Base-by-base conservation (phyloP, 78 protist species). In the Polysphondylium violaceum region DNA sequence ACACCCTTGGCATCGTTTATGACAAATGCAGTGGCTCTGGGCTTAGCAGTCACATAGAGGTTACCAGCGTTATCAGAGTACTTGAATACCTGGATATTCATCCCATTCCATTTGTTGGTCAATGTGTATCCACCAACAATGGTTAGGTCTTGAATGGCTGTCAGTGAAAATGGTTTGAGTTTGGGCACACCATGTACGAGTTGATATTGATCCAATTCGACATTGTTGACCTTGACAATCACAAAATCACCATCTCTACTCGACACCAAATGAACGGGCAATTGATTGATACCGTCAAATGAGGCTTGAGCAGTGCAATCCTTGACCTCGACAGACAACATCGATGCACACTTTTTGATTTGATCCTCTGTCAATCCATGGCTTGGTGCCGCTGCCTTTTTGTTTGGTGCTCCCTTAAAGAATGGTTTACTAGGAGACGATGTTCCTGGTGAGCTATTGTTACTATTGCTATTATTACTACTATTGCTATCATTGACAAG, bases 41-140 rank as follows among this genome's bases (percentile, higher is more conserved):
- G 88, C 36, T 69, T 63, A 4, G 68, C 59, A 56, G 56, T n/a
- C 25, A 78, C 53, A 35, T n/a, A 78, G 2, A 40, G 2, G 1
- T 78, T 63, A n/a, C 68, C 63, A 51, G 43, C 23, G 0, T 21
- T 21, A 65, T 68, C 88, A 36, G 7, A 33, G 43, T 78, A 78
- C 27, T 78, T 78, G 27, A 78, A 78, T 31, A 78, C 33, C 27
- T 78, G 88, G 38, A 78, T 78, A 65, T 78, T 78, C 88, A 78
- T 78, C 12, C 88, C 88, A 78, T 78, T 78, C 88, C 88, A 78
- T 38, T 78, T 78, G 19, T 78, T 63, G 29, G 88, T 51, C 3
- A 78, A 14, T 21, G 44, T 51, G 35, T 78, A 78, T 21, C 51
- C 9, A 14, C 65, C 27, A 25, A 78, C 63, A 11, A 27, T 35